Evolutionary conservation across 2,329 filamentous ascomycete species (phyloP), one percentile per base, ranked within the genome.

Genomic region (Trichoderma koningii): DNA sequence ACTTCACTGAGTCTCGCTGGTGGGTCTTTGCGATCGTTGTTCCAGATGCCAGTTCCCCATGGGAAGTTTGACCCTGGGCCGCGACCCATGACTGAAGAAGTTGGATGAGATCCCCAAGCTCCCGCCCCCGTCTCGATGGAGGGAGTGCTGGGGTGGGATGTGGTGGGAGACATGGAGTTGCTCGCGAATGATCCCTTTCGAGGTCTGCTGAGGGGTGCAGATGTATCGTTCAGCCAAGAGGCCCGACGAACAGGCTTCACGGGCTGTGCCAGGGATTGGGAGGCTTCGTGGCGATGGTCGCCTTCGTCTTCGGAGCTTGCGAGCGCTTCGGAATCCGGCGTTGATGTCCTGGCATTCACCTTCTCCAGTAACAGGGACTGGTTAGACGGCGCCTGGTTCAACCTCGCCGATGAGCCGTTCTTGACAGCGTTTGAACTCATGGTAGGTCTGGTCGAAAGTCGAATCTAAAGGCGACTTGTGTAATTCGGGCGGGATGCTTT

Each of bases 231-330:
- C 66, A 97, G 79, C 91, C 93, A 97, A 45, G 92, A 96, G 52
- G 90, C 85, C 68, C 92, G 87, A 63, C 91, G 87, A 28, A 84
- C 84, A 53, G 89, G 86, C 71, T 88, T 91, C 56, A 79, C 83
- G 56, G 79, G 83, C 70, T 80, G 85, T 63, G 76, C 73, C 66
- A 75, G 74, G 71, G 77, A 78, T 71, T 82, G 82, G 68, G 78
- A 78, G 71, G 74, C 76, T 65, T 84, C 85, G 70, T 85, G 82
- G 69, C 85, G 83, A 73, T 87, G 83, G 67, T 97, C 90, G 65
- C 82, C 84, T 76, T 99, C 95, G 76, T 98, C 95, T 76, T 98
- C 95, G 14, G 93, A 97, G 70, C 94, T 98, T 60, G 90, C 93
- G 66, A 98, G 81, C 59, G 92, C 94, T 75, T 98, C 94, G 3